Evolutionary conservation across 164 flowering plant genomes (phyloP), one percentile per base, ranked within the genome.

Genomic region (Brasenia schreberi): DNA sequence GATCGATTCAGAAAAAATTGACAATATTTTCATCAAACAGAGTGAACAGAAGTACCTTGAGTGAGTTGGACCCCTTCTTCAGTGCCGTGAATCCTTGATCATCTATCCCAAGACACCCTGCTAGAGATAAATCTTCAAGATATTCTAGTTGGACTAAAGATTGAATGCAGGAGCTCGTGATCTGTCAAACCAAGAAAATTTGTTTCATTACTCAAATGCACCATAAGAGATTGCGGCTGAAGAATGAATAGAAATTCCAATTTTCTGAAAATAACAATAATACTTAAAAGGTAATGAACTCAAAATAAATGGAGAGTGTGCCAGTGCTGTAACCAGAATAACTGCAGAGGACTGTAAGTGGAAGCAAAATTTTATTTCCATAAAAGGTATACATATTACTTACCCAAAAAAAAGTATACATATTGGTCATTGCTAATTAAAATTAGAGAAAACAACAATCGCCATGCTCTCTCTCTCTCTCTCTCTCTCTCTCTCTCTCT

Each of bases 101-200:
- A 74, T 86, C 86, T 27, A 92, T 82, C 45, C 83, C 85, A 68
- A 79, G 78, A 73, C 98, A 92, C n/a, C 98, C 98, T 69, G 80
- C 84, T 12, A 92, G 71, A 74, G 76, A 71, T 81, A 92, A 75
- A 63, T 88, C 89, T 69, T 88, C 92, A 23, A 92, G 87, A 70
- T 80, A 16, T 61, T 79, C 81, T 63, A 92, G 75, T 64, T 86
- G 77, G 65, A 85, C 66, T 67, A 92, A 79, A 61, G 84, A 68
- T 11, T 83, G 82, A 49, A 92, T 74, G 71, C 96, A 87, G 73
- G 84, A 77, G 17, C 80, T 78, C 18, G 96, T 85, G 64, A 92
- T 85, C 98, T 92, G 84, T 70, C 73, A n/a, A 72, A 23, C 43
- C 39, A 59, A 5, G 23, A 65, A 65, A 72, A 16, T n/a, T 19